Percentiles rank a stretch among this genome's conserved stretches.
phyloP scores from a whole-genome alignment of 345 rosid genomes.

The Eucalyptus erythrocorys region DNA sequence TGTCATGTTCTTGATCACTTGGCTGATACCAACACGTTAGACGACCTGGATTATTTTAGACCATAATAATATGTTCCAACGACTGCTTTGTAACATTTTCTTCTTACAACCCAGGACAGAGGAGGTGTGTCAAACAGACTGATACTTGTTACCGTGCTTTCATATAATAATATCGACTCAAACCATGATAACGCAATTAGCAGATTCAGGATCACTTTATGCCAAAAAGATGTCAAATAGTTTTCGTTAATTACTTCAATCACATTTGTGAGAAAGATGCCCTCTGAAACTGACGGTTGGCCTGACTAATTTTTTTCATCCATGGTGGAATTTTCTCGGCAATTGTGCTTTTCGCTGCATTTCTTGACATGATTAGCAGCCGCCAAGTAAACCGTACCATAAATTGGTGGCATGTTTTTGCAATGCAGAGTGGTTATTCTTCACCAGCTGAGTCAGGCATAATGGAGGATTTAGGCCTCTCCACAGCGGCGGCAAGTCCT shows the following conservation, averaged over 20 bases:
- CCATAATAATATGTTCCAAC: background rate
- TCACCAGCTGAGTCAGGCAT: constrained; percentile 7
- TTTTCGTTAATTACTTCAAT: background rate
- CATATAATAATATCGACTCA: background rate
- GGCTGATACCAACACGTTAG: background rate
- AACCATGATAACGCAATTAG: background rate
- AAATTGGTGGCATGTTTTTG: background rate
- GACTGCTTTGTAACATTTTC: background rate
- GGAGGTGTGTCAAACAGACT: background rate
- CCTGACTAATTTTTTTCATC: background rate
- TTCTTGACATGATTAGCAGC: background rate
- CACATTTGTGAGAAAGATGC: background rate
- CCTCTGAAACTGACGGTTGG: background rate
- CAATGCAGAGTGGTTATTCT: background rate
- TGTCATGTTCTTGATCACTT: background rate
- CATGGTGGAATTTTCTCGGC: background rate
- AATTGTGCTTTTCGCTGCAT: background rate
- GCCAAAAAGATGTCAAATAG: background rate
- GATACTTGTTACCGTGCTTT: background rate
- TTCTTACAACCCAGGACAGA: background rate
- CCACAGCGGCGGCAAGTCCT: background rate
- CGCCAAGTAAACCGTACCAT: background rate
- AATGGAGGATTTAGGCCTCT: background rate
- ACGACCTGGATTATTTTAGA: background rate
- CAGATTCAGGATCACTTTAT: background rate